Evolutionary conservation across 306 rosid species (phyloP).

Genomic region (Lathyrus tuberosus): DNA sequence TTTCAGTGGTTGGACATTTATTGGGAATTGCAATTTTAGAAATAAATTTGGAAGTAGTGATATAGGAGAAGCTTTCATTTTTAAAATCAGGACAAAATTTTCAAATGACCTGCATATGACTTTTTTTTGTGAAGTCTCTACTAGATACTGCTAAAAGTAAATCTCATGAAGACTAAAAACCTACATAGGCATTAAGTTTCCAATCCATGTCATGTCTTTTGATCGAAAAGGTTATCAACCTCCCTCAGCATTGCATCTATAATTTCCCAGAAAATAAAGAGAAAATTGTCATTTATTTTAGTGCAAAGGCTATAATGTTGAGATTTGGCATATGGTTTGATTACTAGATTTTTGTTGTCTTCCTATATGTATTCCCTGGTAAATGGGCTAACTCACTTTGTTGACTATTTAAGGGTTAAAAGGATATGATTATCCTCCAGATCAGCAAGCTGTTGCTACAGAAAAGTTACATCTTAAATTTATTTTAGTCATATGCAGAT

Average conservation of each 20-base stretch:
- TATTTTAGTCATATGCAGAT: neutral
- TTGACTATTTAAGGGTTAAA: slow-evolving; percentile 31
- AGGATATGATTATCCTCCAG: slow-evolving; percentile 22
- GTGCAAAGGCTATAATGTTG: slow-evolving; percentile 19
- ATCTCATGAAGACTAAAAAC: slow-evolving; percentile 3
- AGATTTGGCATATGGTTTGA: slow-evolving; percentile 11
- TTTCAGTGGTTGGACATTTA: slow-evolving; percentile 33
- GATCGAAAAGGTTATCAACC: slow-evolving; percentile 12
- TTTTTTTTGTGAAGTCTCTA: slow-evolving; percentile 2
- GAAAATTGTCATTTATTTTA: neutral
- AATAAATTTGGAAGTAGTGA: slow-evolving; percentile 30
- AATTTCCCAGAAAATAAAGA: no score
- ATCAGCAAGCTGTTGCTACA: slow-evolving; percentile 12
- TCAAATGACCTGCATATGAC: slow-evolving; percentile 15
- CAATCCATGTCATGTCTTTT: slow-evolving; percentile 21
- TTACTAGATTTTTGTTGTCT: slow-evolving; percentile 14
- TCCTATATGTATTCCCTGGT: slow-evolving; percentile 19
- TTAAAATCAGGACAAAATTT: slow-evolving; percentile 15
- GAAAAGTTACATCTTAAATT: slow-evolving; percentile 10
- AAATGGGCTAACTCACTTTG: slow-evolving; percentile 24
- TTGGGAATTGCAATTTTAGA: slow-evolving; percentile 22
- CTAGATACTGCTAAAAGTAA: slow-evolving; percentile 4
- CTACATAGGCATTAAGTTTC: slow-evolving; percentile 7
- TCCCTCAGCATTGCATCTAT: neutral
- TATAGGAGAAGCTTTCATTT: slow-evolving; percentile 22